Evolutionary conservation across 2,329 filamentous ascomycete species (phyloP), one percentile per base, ranked within the genome.

Genomic region (Sporothrix variecibatus): DNA sequence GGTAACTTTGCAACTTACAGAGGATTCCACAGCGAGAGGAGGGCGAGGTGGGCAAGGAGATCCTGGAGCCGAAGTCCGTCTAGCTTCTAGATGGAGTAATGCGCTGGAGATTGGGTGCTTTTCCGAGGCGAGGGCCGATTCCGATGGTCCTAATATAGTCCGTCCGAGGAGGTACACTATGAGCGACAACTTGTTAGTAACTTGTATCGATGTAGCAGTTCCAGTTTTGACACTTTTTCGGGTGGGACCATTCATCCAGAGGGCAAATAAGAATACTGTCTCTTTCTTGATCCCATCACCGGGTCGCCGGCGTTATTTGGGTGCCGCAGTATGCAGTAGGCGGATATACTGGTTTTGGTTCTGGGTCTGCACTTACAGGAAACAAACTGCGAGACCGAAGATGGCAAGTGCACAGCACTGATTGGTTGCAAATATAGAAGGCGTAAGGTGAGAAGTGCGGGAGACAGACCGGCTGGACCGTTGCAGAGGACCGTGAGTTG

Each of bases 351-450:
- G 38, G 49, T 46, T 49, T 73, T 56, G 23, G 51, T 31, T 62
- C 34, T 38, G 64, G 65, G 38, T 31, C 38, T 70, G 53, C 31
- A 70, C 72, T 49, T 49, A 60, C 72, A 26, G 26, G 38, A 60
- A 68, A 28, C 7, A 72, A 46, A 64, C 56, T 49, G 34, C 17
- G 38, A 31, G 56, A 31, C 67, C 34, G 38, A 62, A 49, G 26
- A 31, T 31, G 64, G 23, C 15, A 58, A 72, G 74, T 68, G 74
- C 51, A 53, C 67, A 69, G 72, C 72, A 75, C 72, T 74, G 75
- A 65, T 74, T 72, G 70, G 75, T 20, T 20, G n/a, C 49, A 12
- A 64, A 53, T 17, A 4, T 1, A 31, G 0, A 23, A 62, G 20
- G 65, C 11, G 40, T n/a, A 62, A 62, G 65, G 53, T 60, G 26